Conservation (phyloP, 2,329 filamentous ascomycete genomes). For the Monosporascus sp. region DNA sequence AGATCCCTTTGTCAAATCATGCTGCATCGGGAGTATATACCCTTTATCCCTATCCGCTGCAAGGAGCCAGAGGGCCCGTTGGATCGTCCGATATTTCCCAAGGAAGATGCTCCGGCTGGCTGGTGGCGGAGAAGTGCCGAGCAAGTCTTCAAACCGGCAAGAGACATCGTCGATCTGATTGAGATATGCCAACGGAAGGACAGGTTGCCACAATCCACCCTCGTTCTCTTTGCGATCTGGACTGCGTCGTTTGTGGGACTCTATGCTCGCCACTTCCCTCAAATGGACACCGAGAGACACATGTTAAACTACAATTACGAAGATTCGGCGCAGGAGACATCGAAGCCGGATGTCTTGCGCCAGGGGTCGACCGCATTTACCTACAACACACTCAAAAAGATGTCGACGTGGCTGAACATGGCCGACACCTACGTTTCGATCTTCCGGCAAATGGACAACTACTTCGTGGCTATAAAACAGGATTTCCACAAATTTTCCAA, state of each 20-base stretch:
- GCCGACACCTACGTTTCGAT: constrained; percentile 50
- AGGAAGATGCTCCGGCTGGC: constrained; percentile 40
- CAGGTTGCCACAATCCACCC: constrained; percentile 60
- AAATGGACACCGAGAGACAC: constrained; percentile 57
- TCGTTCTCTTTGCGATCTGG: constrained; percentile 63
- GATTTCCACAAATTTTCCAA: constrained; percentile 35
- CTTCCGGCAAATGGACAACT: constrained; percentile 47
- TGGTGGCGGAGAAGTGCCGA: constrained; percentile 61
- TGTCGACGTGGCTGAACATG: constrained; percentile 50
- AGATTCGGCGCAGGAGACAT: constrained; percentile 12
- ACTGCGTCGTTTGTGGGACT: constrained; percentile 60
- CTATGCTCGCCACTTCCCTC: constrained; percentile 61
- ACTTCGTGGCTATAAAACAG: constrained; percentile 44
- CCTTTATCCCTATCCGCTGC: constrained; percentile 56
- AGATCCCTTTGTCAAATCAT: constrained; percentile 61
- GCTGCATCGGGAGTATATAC: constrained; percentile 63
- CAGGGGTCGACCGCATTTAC: constrained; percentile 41
- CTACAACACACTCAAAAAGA: constrained; percentile 43
- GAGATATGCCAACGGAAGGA: constrained; percentile 54
- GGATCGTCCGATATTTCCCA: constrained; percentile 50
- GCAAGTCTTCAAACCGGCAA: constrained; percentile 56
- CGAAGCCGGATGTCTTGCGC: constrained; percentile 24
- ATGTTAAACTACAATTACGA: constrained; percentile 39
- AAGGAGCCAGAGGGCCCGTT: constrained; percentile 46
- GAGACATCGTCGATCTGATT: constrained; percentile 59